Conservation (phyloP, 2,329 filamentous ascomycete species). For the Fusarium odoratissimum region DNA sequence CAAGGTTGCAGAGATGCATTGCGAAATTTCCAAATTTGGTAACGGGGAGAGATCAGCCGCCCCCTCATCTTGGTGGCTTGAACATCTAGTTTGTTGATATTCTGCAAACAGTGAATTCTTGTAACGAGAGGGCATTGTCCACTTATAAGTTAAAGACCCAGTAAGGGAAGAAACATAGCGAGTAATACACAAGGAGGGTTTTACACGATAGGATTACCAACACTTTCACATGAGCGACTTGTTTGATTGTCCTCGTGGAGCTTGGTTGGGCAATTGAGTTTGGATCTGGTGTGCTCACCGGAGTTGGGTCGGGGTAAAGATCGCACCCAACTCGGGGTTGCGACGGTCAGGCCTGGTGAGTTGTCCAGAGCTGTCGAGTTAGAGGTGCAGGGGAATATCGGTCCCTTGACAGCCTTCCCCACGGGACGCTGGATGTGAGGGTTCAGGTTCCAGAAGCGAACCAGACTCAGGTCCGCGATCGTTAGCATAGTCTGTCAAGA, state of each 20-base stretch:
- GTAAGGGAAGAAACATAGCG: background rate
- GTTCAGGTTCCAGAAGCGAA: slow-evolving; percentile 21
- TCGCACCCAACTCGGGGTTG: slow-evolving; percentile 30
- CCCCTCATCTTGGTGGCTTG: slow-evolving; percentile 20
- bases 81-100: background rate
- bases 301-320: slow-evolving; percentile 33
- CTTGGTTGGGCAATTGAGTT: slow-evolving; percentile 27
- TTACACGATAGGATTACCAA: slow-evolving; percentile 34
- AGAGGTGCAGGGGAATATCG: slow-evolving; percentile 21
- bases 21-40: slow-evolving; percentile 12
- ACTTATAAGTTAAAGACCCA: background rate
- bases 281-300: slow-evolving; percentile 21
- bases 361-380: slow-evolving; percentile 6
- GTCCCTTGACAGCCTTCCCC: slow-evolving; percentile 29
- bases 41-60: slow-evolving; percentile 6
- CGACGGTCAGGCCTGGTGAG: slow-evolving; percentile 18
- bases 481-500: background rate
- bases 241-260: slow-evolving; percentile 7
- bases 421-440: slow-evolving; percentile 5
- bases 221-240: slow-evolving; percentile 21
- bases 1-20: slow-evolving; percentile 4
- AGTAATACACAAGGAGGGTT: slow-evolving; percentile 3
- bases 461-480: background rate
- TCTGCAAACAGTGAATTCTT: slow-evolving; percentile 1
- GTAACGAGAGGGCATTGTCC: background rate